Percentiles rank a stretch among this genome's conserved stretches.
Conservation (phyloP, 176 grass and related monocot species). For the Oryza rufipogon region DNA sequence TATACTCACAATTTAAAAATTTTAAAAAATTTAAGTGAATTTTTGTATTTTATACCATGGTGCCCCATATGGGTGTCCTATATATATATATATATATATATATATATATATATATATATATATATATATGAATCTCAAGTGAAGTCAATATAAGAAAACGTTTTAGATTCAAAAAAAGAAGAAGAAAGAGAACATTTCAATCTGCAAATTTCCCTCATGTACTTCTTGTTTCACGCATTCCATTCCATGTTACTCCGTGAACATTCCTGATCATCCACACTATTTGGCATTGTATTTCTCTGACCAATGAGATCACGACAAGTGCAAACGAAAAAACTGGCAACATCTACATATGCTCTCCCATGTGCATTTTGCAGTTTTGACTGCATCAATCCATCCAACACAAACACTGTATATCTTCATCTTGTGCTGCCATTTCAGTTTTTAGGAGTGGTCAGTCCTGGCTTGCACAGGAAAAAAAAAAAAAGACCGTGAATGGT, state of each 20-base stretch:
- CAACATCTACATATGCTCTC: background rate
- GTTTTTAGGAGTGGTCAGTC: background rate
- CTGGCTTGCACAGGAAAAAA: no score
- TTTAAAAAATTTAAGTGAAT: no score
- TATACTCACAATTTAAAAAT: no score
- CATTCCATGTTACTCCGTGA: background rate
- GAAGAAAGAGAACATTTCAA: background rate
- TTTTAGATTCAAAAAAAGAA: no score
- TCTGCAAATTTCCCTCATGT: background rate
- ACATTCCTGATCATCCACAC: background rate
- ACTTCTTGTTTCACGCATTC: background rate
- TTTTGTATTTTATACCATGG: no score
- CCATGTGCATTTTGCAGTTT: constrained; percentile 17
- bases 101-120: no score
- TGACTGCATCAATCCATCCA: constrained; percentile 10
- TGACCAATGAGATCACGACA: constrained; percentile 12
- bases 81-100: no score
- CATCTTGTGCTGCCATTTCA: constrained; percentile 1
- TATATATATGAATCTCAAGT: no score
- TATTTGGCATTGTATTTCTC: background rate
- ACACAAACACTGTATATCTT: background rate
- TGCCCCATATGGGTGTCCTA: no score
- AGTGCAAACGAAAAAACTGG: background rate
- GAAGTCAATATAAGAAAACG: no score
- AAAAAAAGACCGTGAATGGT: background rate